Conservation (phyloP, 371 early-diverging fungal genomes). For the Neoconidiobolus thromboides region DNA sequence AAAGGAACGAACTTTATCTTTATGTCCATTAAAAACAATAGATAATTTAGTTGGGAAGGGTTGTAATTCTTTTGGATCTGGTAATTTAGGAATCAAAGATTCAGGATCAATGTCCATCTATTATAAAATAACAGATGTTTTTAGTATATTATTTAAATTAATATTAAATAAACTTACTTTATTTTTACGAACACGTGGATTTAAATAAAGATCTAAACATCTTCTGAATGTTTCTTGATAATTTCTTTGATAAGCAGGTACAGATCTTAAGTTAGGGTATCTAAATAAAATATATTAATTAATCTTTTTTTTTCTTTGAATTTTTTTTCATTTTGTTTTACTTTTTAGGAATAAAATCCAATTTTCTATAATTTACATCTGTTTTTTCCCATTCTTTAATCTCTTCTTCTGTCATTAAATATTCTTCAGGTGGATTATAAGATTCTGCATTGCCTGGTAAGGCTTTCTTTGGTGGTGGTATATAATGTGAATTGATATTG, state of each 20-base stretch:
- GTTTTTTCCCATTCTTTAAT: conserved; percentile 47
- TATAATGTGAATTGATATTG: conserved; percentile 26
- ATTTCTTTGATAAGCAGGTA: conserved; percentile 70
- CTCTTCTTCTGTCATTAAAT: conserved; percentile 68
- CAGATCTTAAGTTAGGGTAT: conserved; percentile 51
- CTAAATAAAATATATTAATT: conserved; percentile 5
- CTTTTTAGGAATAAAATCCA: conserved; percentile 73
- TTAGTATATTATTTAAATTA: background rate
- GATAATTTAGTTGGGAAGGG: conserved; percentile 81
- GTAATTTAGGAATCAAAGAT: conserved; percentile 83
- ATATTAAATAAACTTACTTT: conserved; percentile 19
- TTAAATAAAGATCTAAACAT: conserved; percentile 89
- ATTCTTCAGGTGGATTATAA: conserved; percentile 96
- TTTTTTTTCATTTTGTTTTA: conserved; percentile 4
- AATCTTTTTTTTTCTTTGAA: too few relatives aligned
- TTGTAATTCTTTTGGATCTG: conserved; percentile 81
- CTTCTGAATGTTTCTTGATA: conserved; percentile 88
- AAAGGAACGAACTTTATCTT: conserved; percentile 51
- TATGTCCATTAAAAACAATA: conserved; percentile 64
- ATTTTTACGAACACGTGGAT: conserved; percentile 78
- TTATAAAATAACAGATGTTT: background rate
- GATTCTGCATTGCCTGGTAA: conserved; percentile 84
- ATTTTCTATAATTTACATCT: conserved; percentile 62
- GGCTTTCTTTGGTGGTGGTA: conserved; percentile 79
- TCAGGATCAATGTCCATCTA: conserved; percentile 78